Percentiles rank a stretch among this genome's conserved stretches.
Evolutionary conservation across 1,284 basidiomycete species (phyloP).

Genomic region (Vanrija sp.): DNA sequence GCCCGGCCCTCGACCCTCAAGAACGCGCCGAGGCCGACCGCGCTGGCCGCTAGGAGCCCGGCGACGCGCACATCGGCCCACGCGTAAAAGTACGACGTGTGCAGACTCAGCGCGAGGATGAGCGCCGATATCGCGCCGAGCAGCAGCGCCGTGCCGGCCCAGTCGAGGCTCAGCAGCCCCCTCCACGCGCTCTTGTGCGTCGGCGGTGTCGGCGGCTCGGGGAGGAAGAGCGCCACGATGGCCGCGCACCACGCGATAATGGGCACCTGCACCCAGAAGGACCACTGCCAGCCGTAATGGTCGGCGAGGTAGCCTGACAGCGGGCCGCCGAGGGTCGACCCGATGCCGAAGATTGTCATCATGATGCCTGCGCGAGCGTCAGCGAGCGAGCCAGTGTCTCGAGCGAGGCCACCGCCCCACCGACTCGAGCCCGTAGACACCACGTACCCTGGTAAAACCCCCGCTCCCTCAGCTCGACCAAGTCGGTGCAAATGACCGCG

Average conservation of each 20-base stretch:
- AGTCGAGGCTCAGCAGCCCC: conserved; percentile 39
- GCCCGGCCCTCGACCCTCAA: conserved; percentile 66
- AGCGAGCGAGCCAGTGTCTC: not conserved
- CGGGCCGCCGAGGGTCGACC: conserved; percentile 45
- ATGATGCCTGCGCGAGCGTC: conserved; percentile 30
- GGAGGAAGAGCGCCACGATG: conserved; percentile 35
- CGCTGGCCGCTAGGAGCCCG: conserved; percentile 60
- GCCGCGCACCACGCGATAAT: conserved; percentile 31
- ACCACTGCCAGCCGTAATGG: conserved; percentile 38
- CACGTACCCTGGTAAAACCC: conserved; percentile 47
- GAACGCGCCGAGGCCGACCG: conserved; percentile 57
- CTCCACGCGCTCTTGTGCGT: conserved; percentile 32
- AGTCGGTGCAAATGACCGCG: conserved; percentile 47
- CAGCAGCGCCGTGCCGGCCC: conserved; percentile 53
- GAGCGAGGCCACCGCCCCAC: too few relatives aligned
- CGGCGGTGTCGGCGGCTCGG: conserved; percentile 32
- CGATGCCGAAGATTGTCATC: conserved; percentile 47
- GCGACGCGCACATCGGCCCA: conserved; percentile 70
- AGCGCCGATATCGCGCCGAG: conserved; percentile 67
- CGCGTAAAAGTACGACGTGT: conserved; percentile 71
- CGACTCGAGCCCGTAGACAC: not conserved
- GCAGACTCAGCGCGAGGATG: conserved; percentile 72
- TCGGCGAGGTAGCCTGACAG: conserved; percentile 43
- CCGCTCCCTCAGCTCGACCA: conserved; percentile 45
- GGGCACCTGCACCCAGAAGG: conserved; percentile 44